Conservation (phyloP, 768 basidiomycete species). For the Lactarius tabidus region DNA sequence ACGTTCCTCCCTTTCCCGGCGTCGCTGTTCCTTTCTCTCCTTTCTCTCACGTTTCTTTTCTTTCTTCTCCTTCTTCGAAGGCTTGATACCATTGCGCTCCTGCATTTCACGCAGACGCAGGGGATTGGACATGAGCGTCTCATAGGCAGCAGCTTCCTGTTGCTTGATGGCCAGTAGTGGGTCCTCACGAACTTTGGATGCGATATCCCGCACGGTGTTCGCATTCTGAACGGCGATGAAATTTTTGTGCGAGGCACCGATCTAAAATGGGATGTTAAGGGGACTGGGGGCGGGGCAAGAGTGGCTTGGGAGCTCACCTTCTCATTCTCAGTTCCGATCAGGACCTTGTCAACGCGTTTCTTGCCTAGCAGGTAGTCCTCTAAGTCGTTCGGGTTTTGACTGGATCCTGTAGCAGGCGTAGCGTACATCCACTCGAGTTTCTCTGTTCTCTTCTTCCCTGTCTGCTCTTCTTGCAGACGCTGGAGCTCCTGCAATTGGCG, state of each 20-base stretch:
- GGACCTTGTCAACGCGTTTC: slow-evolving; percentile 94
- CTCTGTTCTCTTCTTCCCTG: slow-evolving; percentile 90
- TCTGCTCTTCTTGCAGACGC: slow-evolving; percentile 90
- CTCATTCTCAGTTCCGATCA: slow-evolving; percentile 89
- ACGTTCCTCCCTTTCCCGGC: slow-evolving; percentile 28
- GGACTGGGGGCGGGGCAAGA: slow-evolving; percentile 19
- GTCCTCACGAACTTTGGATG: slow-evolving; percentile 94
- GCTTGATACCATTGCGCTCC: slow-evolving; percentile 74
- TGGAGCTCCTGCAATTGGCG: slow-evolving; percentile 95
- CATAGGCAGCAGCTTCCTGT: slow-evolving; percentile 91
- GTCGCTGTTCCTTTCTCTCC: slow-evolving; percentile 31
- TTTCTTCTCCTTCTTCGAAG: slow-evolving; percentile 70
- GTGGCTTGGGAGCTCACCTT: slow-evolving; percentile 48
- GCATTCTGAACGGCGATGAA: slow-evolving; percentile 96
- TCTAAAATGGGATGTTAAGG: slow-evolving; percentile 37
- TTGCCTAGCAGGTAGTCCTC: slow-evolving; percentile 97
- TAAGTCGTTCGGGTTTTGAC: slow-evolving; percentile 81
- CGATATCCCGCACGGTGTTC: slow-evolving; percentile 81
- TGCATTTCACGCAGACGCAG: slow-evolving; percentile 79
- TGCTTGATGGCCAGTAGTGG: slow-evolving; percentile 97
- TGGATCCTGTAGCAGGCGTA: slow-evolving; percentile 91
- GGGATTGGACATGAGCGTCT: slow-evolving; percentile 82
- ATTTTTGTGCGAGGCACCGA: slow-evolving; percentile 84
- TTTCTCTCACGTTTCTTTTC: slow-evolving; percentile 58
- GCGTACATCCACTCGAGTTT: slow-evolving; percentile 99